Conservation (phyloP, 345 rosid species). For the Combretum micranthum region DNA sequence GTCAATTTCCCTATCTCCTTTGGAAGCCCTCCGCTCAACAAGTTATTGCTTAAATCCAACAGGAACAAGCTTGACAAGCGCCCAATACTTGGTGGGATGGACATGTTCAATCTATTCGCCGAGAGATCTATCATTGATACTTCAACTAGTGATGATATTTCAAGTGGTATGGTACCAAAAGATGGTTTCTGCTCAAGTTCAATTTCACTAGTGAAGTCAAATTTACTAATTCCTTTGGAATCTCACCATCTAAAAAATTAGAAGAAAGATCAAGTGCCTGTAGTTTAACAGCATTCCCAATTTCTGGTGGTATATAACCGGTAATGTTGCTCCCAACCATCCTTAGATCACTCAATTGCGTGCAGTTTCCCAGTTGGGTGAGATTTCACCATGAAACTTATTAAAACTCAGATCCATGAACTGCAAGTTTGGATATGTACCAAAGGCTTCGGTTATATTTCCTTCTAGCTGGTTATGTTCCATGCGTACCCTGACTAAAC, state of each 20-base stretch:
- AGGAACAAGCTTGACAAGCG: not conserved
- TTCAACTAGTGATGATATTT: conserved; percentile 9
- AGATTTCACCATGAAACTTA: conserved; percentile 17
- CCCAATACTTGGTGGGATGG: conserved; percentile 15
- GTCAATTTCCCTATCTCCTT: not conserved
- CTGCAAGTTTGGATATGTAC: conserved; percentile 12
- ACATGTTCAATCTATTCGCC: conserved; percentile 11
- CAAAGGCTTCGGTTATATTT: conserved; percentile 17
- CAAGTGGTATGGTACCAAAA: conserved; percentile 12
- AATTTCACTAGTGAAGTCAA: too few species aligned
- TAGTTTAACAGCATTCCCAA: conserved; percentile 13
- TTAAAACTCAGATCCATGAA: conserved; percentile 21
- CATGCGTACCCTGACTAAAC: conserved; percentile 16
- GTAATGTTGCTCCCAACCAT: conserved; percentile 11
- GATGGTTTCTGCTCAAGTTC: not conserved
- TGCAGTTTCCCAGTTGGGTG: conserved; percentile 20
- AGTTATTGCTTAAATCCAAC: conserved; percentile 26
- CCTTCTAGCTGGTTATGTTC: conserved; percentile 17
- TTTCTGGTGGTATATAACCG: conserved; percentile 22
- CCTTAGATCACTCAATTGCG: not conserved
- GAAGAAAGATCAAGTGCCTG: not conserved
- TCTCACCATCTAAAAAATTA: too few species aligned
- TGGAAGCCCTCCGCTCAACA: conserved; percentile 22
- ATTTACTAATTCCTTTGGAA: too few species aligned
- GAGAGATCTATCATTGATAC: conserved; percentile 16